Evolutionary conservation across 768 basidiomycete species (phyloP), one percentile per base, ranked within the genome.

Genomic region (Tulasnella sp.): DNA sequence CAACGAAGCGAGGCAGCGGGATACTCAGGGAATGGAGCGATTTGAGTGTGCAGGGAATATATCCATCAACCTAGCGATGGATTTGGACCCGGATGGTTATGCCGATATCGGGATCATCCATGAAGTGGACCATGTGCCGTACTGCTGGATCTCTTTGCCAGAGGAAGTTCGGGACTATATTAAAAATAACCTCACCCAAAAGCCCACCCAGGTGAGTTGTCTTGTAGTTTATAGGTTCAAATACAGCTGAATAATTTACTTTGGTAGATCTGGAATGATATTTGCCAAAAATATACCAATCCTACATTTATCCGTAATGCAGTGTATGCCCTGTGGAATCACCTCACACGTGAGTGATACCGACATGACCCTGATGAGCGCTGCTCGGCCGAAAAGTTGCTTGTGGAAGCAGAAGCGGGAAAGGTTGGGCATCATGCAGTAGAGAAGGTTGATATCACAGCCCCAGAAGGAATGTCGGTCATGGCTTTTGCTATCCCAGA

Each of bases 401-500:
- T 42, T 27, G 19, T 9, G 39, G 53, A 23, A 25, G 42, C 12
- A 2, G 4, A 3, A 32, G 25, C 25, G 8, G 53, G 39, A 6
- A 27, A 40, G 2, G 3, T 55, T 3, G 53, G 53, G 5, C 7
- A n/a, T 14, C n/a, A 42, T 14, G 0, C 19, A 2, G 2, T 55
- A 19, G 41, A 55, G 17, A 29, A 21, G 39, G 12, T 55, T 11
- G 6, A 7, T 4, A 41, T 55, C 29, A 27, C 25, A 7, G 27
- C 19, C 25, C 39, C 42, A 4, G 53, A 41, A 11, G 53, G 53
- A 2, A 3, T 52, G 11, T 35, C 7, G n/a, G 50, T 35, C 3
- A 40, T 71, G 15, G 66, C 64, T 1, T 70, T 69, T 59, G 43
- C 65, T 3, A 54, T 70, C 6, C 63, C 66, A 6, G 62, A 65